These are phyloP conservation scores for Tephrocybe sp. DNA, from an alignment of 768 basidiomycete species.

Conservation along the genomic window DNA sequence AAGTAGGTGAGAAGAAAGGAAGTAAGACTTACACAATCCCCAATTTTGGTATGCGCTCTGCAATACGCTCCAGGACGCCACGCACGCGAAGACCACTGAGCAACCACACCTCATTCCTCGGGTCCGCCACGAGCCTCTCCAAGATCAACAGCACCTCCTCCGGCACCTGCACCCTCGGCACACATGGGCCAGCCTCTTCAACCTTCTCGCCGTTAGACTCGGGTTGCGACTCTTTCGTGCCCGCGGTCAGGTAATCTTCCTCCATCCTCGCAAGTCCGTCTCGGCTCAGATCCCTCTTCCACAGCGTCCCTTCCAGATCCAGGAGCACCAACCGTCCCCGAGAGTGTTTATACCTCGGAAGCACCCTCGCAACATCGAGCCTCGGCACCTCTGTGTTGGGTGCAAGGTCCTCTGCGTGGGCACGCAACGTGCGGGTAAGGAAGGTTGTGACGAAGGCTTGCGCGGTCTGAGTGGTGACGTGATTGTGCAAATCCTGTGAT, in stretches of 20 bases:
- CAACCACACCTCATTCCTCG: slow-evolving; percentile 78
- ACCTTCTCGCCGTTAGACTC: not conserved
- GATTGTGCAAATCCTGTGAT: slow-evolving; percentile 70
- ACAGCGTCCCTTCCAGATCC: slow-evolving; percentile 82
- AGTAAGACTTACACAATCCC: slow-evolving; percentile 66
- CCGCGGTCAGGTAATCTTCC: slow-evolving; percentile 22
- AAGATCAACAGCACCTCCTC: slow-evolving; percentile 48
- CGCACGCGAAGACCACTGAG: slow-evolving; percentile 72
- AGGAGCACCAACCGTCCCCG: slow-evolving; percentile 65
- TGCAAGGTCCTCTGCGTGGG: slow-evolving; percentile 57
- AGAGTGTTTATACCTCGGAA: slow-evolving; percentile 69
- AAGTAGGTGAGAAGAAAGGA: not conserved
- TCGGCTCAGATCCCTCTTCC: slow-evolving; percentile 58
- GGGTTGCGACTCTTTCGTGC: slow-evolving; percentile 7
- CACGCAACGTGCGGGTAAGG: slow-evolving; percentile 72
- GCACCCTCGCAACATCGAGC: slow-evolving; percentile 44
- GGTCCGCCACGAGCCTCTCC: slow-evolving; percentile 58
- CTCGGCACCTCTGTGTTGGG: slow-evolving; percentile 25
- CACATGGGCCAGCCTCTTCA: slow-evolving; percentile 3
- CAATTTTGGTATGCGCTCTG: slow-evolving; percentile 58
- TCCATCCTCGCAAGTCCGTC: slow-evolving; percentile 42
- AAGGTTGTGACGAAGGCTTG: slow-evolving; percentile 82
- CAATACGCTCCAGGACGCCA: slow-evolving; percentile 64
- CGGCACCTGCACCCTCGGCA: slow-evolving; percentile 26
- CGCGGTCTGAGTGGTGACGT: slow-evolving; percentile 84